Conservation (phyloP, 129 eudicot species). For the Tagetes patula region DNA sequence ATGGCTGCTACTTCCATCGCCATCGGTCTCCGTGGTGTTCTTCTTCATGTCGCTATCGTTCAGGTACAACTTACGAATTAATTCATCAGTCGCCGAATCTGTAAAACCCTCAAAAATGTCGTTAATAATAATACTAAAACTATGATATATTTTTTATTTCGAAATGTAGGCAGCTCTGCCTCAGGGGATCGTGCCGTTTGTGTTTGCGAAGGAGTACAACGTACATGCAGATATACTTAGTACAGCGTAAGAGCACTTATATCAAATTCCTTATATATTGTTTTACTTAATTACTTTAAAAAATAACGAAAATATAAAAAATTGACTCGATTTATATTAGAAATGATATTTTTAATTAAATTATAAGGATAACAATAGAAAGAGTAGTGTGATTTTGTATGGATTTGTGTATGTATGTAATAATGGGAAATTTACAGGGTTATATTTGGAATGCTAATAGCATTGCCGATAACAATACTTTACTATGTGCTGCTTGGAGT, state of each 20-base stretch:
- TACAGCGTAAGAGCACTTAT: conserved; percentile 67
- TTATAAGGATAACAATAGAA: too few species aligned
- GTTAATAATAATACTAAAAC: too few species aligned
- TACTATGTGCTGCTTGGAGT: conserved; percentile 94
- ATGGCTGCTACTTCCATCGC: conserved; percentile 96
- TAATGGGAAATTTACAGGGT: conserved; percentile 56
- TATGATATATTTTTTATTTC: background rate
- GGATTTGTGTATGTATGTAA: background rate
- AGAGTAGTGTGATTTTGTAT: background rate
- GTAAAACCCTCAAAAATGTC: background rate
- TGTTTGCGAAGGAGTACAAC: conserved; percentile 93
- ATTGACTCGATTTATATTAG: too few species aligned
- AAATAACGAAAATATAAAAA: too few species aligned
- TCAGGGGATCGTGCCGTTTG: conserved; percentile 96
- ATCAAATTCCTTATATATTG: too few species aligned
- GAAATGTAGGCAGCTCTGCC: conserved; percentile 86
- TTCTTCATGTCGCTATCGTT: conserved; percentile 88
- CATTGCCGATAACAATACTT: conserved; percentile 83
- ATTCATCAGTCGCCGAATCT: background rate
- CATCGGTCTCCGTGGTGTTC: conserved; percentile 90
- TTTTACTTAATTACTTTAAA: too few species aligned
- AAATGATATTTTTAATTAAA: too few species aligned
- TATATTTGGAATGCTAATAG: conserved; percentile 91
- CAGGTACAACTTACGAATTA: conserved; percentile 48
- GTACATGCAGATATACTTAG: conserved; percentile 91